Conservation (phyloP, 345 rosid genomes). For the Clausena lansium region DNA sequence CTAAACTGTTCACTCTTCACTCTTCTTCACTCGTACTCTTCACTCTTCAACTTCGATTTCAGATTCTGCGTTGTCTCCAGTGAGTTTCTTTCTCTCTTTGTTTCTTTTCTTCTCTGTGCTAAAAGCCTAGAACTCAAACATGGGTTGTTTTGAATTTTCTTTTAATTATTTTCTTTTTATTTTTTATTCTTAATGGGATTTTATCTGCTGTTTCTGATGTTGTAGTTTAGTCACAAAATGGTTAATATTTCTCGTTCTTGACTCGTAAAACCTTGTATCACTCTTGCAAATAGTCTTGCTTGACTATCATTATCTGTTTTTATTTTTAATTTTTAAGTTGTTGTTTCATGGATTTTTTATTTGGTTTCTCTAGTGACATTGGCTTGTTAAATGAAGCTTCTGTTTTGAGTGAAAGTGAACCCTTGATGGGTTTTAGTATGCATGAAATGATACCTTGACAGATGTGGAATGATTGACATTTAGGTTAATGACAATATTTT, state of each 20-base stretch:
- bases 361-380: background rate
- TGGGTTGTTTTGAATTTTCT: background rate
- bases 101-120: background rate
- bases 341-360: background rate
- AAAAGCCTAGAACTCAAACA: background rate
- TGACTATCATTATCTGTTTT: background rate
- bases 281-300: background rate
- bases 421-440: background rate
- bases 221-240: background rate
- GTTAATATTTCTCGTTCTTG: too few species aligned
- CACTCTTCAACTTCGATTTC: background rate
- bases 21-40: too few species aligned
- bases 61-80: background rate
- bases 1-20: too few species aligned
- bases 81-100: conserved; percentile 1
- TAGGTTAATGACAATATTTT: background rate
- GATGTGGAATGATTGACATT: background rate
- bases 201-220: background rate
- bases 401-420: too few species aligned
- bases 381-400: too few species aligned
- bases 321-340: background rate
- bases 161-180: too few species aligned
- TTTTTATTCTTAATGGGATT: too few species aligned
- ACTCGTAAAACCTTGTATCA: background rate
- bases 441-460: background rate